Evolutionary conservation across 345 rosid genomes (phyloP).

Genomic region (Alliaria petiolata): DNA sequence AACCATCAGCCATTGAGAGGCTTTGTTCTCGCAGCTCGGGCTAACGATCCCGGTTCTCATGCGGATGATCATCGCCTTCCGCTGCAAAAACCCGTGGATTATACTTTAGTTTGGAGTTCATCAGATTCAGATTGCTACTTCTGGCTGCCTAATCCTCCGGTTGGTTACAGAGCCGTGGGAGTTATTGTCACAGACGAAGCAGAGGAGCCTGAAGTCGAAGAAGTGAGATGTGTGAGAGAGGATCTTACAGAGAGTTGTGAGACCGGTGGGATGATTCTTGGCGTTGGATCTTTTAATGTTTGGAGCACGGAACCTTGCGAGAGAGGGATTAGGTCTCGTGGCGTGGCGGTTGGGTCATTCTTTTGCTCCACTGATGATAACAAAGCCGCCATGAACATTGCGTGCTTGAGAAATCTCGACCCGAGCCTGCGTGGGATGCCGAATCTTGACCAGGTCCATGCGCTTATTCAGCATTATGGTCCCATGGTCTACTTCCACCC

Average conservation of each 20-base stretch:
- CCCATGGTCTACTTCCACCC: constrained; percentile 91
- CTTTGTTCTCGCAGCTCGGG: constrained; percentile 62
- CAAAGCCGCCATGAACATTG: constrained; percentile 41
- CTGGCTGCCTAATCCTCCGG: constrained; percentile 78
- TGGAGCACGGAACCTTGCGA: constrained; percentile 62
- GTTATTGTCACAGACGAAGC: constrained; percentile 50
- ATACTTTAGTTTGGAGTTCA: constrained; percentile 50
- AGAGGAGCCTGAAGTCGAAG: constrained; percentile 58
- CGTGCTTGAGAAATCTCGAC: constrained; percentile 75
- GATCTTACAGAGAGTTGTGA: constrained; percentile 80
- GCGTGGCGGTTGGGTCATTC: constrained; percentile 77
- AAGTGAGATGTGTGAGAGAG: constrained; percentile 74
- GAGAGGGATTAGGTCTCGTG: constrained; percentile 57
- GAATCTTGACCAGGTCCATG: constrained; percentile 67
- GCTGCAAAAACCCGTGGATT: constrained; percentile 50
- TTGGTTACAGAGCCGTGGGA: constrained; percentile 83
- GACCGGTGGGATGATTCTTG: constrained; percentile 46
- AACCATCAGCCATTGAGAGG: constrained; percentile 63
- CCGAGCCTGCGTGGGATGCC: constrained; percentile 63
- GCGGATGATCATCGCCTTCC: constrained; percentile 43
- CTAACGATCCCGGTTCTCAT: constrained; percentile 27
- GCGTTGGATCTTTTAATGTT: constrained; percentile 47
- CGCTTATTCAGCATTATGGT: constrained; percentile 70
- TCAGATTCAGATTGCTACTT: constrained; percentile 56
- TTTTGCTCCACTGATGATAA: constrained; percentile 44